phyloP scores from a whole-genome alignment of 352 stramenopile species.

The Phytophthora europaea region DNA sequence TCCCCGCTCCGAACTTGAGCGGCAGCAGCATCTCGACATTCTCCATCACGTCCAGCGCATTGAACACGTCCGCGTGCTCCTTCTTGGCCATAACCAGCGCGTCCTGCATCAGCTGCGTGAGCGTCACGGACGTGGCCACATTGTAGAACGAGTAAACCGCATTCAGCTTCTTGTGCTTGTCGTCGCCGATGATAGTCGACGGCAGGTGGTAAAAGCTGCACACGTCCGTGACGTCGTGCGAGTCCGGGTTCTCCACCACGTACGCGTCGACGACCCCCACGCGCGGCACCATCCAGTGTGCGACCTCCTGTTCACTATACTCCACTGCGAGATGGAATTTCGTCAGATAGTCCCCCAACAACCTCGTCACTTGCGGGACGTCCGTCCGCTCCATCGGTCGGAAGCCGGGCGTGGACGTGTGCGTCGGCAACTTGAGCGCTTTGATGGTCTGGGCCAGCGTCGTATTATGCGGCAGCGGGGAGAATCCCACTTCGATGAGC shows the following conservation, averaged over 20 bases:
- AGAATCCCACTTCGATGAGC: constrained; percentile 98
- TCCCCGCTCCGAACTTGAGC: constrained; percentile 72
- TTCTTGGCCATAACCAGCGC: constrained; percentile 67
- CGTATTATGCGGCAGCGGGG: constrained; percentile 91
- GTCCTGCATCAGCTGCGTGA: constrained; percentile 77
- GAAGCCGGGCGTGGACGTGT: constrained; percentile 51
- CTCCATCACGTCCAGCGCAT: constrained; percentile 76
- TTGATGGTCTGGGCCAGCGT: constrained; percentile 96
- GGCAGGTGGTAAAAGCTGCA: constrained; percentile 98
- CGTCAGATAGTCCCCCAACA: constrained; percentile 65
- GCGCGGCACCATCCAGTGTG: constrained; percentile 97
- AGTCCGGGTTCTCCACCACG: constrained; percentile 75
- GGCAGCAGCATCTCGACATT: constrained; percentile 65
- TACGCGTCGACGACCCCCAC: constrained; percentile 96
- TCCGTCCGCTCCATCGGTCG: constrained; percentile 66
- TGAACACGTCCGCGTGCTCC: constrained; percentile 70
- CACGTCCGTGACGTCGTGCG: constrained; percentile 93
- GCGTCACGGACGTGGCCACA: constrained; percentile 66
- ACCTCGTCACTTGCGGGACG: constrained; percentile 52
- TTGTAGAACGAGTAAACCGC: constrained; percentile 99
- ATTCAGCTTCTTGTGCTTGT: constrained; percentile 95
- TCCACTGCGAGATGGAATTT: constrained; percentile 85
- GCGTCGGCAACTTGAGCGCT: constrained; percentile 86
- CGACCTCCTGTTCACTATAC: constrained; percentile 94
- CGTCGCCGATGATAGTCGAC: constrained; percentile 95